phyloP scores from a whole-genome alignment of 371 early-diverging fungal genomes.

The Mucor velutinosus region DNA sequence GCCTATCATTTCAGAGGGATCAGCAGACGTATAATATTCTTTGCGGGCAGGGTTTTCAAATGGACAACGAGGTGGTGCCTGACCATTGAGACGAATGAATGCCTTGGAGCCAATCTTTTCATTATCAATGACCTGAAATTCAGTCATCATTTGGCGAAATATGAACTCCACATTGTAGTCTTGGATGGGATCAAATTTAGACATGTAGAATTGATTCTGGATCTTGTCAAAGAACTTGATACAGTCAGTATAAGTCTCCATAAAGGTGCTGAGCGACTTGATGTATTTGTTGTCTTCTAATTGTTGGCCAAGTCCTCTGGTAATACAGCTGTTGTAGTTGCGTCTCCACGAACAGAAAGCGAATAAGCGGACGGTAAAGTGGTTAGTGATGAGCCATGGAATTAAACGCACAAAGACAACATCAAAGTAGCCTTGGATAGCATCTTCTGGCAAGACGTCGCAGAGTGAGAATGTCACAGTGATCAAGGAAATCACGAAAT shows the following conservation, averaged over 20 bases:
- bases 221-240: slow-evolving; percentile 50
- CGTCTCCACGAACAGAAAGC: slow-evolving; percentile 41
- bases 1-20: slow-evolving; percentile 35
- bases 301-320: slow-evolving; percentile 19
- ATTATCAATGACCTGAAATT: slow-evolving; percentile 55
- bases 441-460: slow-evolving; percentile 25
- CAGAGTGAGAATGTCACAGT: slow-evolving; percentile 43
- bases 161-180: slow-evolving; percentile 65
- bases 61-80: slow-evolving; percentile 30
- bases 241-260: slow-evolving; percentile 49
- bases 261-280: slow-evolving; percentile 27
- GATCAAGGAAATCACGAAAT: slow-evolving; percentile 49
- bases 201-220: slow-evolving; percentile 49
- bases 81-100: slow-evolving; percentile 36
- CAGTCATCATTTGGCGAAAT: slow-evolving; percentile 51
- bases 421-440: slow-evolving; percentile 1
- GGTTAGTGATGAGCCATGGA: slow-evolving; percentile 49
- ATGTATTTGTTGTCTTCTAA: slow-evolving; percentile 34
- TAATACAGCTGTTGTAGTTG: slow-evolving; percentile 32
- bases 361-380: slow-evolving; percentile 45
- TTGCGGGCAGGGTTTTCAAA: slow-evolving; percentile 32
- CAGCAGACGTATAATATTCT: slow-evolving; percentile 31
- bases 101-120: slow-evolving; percentile 57
- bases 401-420: slow-evolving; percentile 35
- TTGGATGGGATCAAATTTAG: slow-evolving; percentile 51